Evolutionary conservation across 257 asterid genomes (phyloP).

Genomic region (Cynanchum wilfordii): DNA sequence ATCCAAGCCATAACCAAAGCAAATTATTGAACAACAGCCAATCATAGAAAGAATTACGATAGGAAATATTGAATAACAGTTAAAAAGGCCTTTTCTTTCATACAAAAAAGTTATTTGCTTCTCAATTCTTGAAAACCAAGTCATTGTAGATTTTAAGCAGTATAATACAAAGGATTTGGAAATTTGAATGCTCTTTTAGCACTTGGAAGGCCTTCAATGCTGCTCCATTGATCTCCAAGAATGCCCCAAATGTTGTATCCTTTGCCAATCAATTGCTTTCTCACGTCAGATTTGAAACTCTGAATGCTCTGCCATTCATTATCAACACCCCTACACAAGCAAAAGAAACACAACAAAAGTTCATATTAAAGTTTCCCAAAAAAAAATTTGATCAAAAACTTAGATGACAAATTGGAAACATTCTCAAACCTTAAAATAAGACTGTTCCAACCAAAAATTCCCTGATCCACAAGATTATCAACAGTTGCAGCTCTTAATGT

Average conservation of each 20-base stretch:
- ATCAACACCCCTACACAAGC: conserved; percentile 33
- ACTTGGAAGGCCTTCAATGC: conserved; percentile 55
- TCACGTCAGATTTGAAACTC: conserved; percentile 46
- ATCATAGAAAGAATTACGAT: neutral
- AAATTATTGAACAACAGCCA: neutral
- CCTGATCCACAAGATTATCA: conserved; percentile 66
- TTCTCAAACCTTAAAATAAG: conserved; percentile 53
- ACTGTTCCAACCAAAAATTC: conserved; percentile 62
- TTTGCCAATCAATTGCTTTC: conserved; percentile 41
- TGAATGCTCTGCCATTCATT: conserved; percentile 40
- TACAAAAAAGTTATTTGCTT: neutral
- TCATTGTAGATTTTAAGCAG: conserved; percentile 29
- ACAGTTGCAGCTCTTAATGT: conserved; percentile 64
- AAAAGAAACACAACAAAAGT: neutral
- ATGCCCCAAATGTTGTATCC: conserved; percentile 61
- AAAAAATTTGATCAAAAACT: neutral
- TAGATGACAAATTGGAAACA: too few relatives aligned
- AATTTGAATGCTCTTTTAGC: conserved; percentile 64
- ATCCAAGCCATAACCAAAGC: neutral
- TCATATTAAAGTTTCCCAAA: neutral
- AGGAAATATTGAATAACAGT: neutral
- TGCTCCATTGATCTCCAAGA: conserved; percentile 79
- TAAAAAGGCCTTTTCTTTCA: neutral
- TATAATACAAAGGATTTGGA: conserved; percentile 66
- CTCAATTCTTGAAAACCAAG: neutral